Evolutionary conservation across 768 basidiomycete species (phyloP).

Genomic region (Pleurotus salmoneostramineus): DNA sequence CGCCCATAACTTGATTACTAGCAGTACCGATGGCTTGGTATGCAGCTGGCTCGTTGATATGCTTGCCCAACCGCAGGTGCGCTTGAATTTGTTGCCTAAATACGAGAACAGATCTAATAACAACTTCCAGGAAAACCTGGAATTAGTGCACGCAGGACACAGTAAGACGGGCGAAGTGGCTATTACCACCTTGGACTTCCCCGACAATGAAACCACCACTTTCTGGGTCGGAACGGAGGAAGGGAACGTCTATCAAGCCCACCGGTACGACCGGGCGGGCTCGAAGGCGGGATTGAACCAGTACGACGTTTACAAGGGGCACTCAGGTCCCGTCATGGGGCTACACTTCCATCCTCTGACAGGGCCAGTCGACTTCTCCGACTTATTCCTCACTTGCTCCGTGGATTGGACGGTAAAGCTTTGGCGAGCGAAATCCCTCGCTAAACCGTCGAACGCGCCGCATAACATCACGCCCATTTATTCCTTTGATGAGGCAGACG

Average conservation of each 20-base stretch:
- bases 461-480: slow-evolving; percentile 72
- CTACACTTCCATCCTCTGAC: slow-evolving; percentile 91
- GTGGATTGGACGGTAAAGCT: slow-evolving; percentile 99
- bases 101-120: background rate
- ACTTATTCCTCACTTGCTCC: slow-evolving; percentile 88
- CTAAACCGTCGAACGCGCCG: slow-evolving; percentile 64
- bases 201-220: slow-evolving; percentile 92
- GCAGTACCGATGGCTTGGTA: slow-evolving; percentile 94
- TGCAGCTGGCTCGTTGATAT: slow-evolving; percentile 99
- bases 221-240: slow-evolving; percentile 99
- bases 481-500: slow-evolving; percentile 96
- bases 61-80: slow-evolving; percentile 95
- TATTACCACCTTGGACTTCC: slow-evolving; percentile 91
- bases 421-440: slow-evolving; percentile 80
- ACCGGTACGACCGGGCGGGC: slow-evolving; percentile 94
- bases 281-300: slow-evolving; percentile 95
- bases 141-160: slow-evolving; percentile 84
- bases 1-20: slow-evolving; percentile 95
- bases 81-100: background rate
- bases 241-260: slow-evolving; percentile 94
- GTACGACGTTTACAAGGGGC: slow-evolving; percentile 89
- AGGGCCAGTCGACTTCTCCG: slow-evolving; percentile 92
- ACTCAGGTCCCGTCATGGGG: slow-evolving; percentile 91
- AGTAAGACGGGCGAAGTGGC: slow-evolving; percentile 97
- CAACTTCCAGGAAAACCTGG: slow-evolving; percentile 78